These are phyloP conservation scores for Euphorbia celastroides DNA, from an alignment of 441 rosid genomes.

Conservation along the genomic window DNA sequence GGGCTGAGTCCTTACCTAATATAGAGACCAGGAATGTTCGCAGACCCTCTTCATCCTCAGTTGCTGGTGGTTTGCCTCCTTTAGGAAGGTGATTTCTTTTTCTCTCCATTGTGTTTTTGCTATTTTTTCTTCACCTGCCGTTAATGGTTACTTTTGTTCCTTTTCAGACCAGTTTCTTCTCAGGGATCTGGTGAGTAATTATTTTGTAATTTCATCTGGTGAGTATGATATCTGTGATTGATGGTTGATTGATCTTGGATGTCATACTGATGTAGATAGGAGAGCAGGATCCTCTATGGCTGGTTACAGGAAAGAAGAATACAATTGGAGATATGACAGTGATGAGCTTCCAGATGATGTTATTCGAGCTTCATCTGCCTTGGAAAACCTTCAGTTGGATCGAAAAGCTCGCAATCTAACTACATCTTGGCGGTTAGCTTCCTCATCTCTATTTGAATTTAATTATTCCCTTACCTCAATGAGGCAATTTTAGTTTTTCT, in stretches of 20 bases:
- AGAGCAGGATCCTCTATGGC: constrained; percentile 73
- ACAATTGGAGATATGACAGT: constrained; percentile 71
- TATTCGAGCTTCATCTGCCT: constrained; percentile 69
- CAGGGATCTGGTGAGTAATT: constrained; percentile 66
- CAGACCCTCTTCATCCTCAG: constrained; percentile 66
- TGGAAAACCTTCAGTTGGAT: constrained; percentile 95
- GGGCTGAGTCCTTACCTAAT: constrained; percentile 54
- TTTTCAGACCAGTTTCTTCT: constrained; percentile 54
- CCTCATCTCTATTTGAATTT: constrained; percentile 7
- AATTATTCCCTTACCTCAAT: neutral
- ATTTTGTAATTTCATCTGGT: constrained; percentile 6
- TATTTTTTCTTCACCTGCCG: neutral
- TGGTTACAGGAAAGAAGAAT: constrained; percentile 75
- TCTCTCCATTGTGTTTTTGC: neutral
- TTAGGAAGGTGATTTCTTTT: constrained; percentile 52
- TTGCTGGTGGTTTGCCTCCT: constrained; percentile 91
- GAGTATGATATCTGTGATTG: neutral
- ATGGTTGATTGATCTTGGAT: constrained; percentile 18
- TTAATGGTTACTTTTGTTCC: constrained; percentile 1
- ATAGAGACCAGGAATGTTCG: constrained; percentile 66
- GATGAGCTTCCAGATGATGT: constrained; percentile 71
- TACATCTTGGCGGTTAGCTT: constrained; percentile 80
- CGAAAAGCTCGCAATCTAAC: constrained; percentile 86
- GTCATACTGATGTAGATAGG: constrained; percentile 41
- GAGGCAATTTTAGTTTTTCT: no score